Evolutionary conservation across 257 asterid genomes (phyloP).

Genomic region (Sherardia arvensis): DNA sequence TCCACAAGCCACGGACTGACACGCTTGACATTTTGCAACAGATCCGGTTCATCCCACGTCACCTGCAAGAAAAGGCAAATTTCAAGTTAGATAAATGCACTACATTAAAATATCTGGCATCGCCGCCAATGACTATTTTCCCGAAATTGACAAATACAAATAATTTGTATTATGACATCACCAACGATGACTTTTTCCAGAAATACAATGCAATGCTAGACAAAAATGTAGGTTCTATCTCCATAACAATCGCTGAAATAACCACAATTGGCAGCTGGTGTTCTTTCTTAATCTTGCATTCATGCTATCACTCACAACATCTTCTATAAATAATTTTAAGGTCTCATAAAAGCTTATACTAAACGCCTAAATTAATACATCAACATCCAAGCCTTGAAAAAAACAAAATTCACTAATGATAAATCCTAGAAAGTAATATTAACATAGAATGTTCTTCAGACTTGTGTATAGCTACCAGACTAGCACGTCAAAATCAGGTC

Average conservation of each 20-base stretch:
- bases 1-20: constrained; percentile 97
- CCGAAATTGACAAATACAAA: not conserved
- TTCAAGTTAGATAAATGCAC: not conserved
- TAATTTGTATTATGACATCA: not conserved
- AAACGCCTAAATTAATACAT: not conserved
- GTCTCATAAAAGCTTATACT: no score
- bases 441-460: not conserved
- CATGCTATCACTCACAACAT: not conserved
- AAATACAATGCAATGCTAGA: no score
- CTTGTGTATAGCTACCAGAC: not conserved
- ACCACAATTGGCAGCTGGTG: not conserved
- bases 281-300: not conserved
- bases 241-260: not conserved
- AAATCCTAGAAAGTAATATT: not conserved
- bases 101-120: not conserved
- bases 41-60: constrained; percentile 92
- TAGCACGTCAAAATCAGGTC: not conserved
- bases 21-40: constrained; percentile 70
- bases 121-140: not conserved
- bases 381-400: not conserved
- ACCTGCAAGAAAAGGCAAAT: constrained; percentile 37
- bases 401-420: not conserved
- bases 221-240: not conserved
- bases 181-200: not conserved
- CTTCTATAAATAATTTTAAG: no score